Percentiles rank a stretch among this genome's conserved stretches.
Conservation (phyloP, 225 moss, liverwort and hornwort species). For the Bryum argenteum region DNA sequence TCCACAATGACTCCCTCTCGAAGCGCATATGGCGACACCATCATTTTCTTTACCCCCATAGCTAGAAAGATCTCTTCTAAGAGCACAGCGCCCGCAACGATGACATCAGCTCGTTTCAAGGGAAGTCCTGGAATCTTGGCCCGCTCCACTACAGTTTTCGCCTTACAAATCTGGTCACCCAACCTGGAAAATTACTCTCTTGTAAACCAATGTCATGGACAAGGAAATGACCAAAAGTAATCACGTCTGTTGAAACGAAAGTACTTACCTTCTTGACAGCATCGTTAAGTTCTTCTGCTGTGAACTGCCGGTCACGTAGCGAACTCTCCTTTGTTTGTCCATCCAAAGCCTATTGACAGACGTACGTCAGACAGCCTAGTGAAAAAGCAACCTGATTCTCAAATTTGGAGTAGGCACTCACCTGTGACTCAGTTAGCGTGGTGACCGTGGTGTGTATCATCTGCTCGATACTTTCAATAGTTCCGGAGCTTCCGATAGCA, state of each 20-base stretch:
- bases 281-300: slow-evolving; percentile 46
- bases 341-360: slow-evolving; percentile 36
- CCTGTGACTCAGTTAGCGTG: slow-evolving; percentile 44
- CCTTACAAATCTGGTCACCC: slow-evolving; percentile 54
- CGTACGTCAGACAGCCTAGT: slow-evolving; percentile 15
- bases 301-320: slow-evolving; percentile 58
- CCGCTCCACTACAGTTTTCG: slow-evolving; percentile 60
- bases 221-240: slow-evolving; percentile 8
- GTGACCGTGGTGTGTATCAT: slow-evolving; percentile 51
- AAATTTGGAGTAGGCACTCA: slow-evolving; percentile 18
- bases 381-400: background rate
- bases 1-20: slow-evolving; percentile 71
- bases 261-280: slow-evolving; percentile 57
- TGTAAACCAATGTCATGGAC: slow-evolving; percentile 5
- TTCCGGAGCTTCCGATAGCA: slow-evolving; percentile 66
- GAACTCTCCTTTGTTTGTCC: slow-evolving; percentile 35
- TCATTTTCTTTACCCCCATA: slow-evolving; percentile 58
- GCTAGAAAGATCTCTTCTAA: slow-evolving; percentile 65
- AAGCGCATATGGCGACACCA: slow-evolving; percentile 57
- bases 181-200: slow-evolving; percentile 19
- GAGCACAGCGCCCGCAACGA: slow-evolving; percentile 62
- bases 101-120: slow-evolving; percentile 64
- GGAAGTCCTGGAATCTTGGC: slow-evolving; percentile 64
- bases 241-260: slow-evolving; percentile 6
- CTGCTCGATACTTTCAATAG: slow-evolving; percentile 64